These are phyloP conservation scores for thale cress (Arabidopsis thaliana) DNA, from an alignment of 345 rosid species.

Conservation along the genomic window DNA sequence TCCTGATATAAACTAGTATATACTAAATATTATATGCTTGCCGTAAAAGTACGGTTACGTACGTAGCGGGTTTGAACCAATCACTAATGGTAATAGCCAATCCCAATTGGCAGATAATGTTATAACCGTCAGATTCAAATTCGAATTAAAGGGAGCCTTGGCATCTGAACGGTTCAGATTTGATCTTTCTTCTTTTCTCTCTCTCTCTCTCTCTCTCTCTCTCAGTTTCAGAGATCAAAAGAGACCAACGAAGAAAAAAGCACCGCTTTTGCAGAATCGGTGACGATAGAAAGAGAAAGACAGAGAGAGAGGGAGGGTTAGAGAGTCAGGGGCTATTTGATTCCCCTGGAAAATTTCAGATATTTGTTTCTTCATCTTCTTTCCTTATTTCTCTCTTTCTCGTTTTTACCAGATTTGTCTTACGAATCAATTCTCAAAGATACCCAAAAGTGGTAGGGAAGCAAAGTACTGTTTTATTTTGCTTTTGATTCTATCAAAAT, in stretches of 20 bases:
- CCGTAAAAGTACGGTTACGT: conserved; percentile 11
- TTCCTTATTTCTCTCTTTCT: conserved; percentile 29
- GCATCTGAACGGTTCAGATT: conserved; percentile 42
- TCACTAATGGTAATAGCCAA: not conserved
- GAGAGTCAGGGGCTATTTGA: conserved; percentile 40
- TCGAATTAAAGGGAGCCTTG: conserved; percentile 34
- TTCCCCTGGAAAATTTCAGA: conserved; percentile 36
- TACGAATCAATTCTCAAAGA: conserved; percentile 34
- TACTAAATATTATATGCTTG: fast-evolving
- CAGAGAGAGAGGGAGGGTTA: not conserved
- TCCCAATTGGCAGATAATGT: not conserved
- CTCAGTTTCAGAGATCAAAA: conserved; percentile 27
- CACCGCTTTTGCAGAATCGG: conserved; percentile 48
- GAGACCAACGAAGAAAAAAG: conserved; percentile 49
- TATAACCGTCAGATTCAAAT: conserved; percentile 49
- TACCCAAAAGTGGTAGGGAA: conserved; percentile 40
- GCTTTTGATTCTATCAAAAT: conserved; percentile 20
- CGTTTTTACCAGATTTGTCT: conserved; percentile 35
- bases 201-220: not conserved
- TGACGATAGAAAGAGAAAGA: conserved; percentile 37
- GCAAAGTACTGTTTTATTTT: conserved; percentile 35
- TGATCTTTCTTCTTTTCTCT: conserved; percentile 33
- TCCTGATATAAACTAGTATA: fast-evolving
- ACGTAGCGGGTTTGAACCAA: conserved; percentile 9
- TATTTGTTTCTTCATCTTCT: not conserved